These are phyloP conservation scores for Yarrowia phangngaensis DNA, from an alignment of 805 yeast species.

Conservation along the genomic window DNA sequence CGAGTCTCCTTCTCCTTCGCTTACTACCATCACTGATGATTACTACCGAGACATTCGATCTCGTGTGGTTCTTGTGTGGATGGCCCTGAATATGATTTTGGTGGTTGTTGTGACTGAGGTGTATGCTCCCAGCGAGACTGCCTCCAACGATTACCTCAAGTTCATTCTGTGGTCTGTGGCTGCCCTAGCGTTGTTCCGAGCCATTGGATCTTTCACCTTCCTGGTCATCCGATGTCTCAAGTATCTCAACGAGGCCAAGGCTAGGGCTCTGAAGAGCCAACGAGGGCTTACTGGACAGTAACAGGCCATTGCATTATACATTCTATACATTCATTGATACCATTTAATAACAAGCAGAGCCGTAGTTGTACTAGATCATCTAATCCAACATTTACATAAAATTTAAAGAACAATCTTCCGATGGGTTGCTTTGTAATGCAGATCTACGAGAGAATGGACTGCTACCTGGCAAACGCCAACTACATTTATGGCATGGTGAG, in stretches of 20 bases:
- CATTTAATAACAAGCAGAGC: no score
- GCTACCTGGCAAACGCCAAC: no score
- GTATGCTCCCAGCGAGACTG: conserved; percentile 61
- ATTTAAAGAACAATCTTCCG: no score
- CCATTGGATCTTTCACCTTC: conserved; percentile 72
- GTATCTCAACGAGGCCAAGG: conserved; percentile 26
- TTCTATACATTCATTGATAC: conserved; percentile 25
- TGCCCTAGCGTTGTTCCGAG: conserved; percentile 73
- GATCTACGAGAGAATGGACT: no score
- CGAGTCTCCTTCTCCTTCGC: conserved; percentile 45
- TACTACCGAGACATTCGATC: conserved; percentile 94
- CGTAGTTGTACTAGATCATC: no score
- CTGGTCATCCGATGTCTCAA: conserved; percentile 44
- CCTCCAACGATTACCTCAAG: conserved; percentile 69
- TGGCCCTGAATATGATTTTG: conserved; percentile 72
- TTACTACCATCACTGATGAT: conserved; percentile 53
- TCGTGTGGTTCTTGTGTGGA: conserved; percentile 92
- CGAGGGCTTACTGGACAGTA: conserved; percentile 23
- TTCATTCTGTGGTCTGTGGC: conserved; percentile 93
- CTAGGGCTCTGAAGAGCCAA: conserved; percentile 13
- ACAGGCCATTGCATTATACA: conserved; percentile 10
- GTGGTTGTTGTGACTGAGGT: conserved; percentile 87
- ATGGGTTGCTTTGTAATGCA: no score
- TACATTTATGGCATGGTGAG: no score
- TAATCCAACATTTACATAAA: no score